Conservation (phyloP, 805 yeast genomes). For the Metschnikowia baotianmanensis region DNA sequence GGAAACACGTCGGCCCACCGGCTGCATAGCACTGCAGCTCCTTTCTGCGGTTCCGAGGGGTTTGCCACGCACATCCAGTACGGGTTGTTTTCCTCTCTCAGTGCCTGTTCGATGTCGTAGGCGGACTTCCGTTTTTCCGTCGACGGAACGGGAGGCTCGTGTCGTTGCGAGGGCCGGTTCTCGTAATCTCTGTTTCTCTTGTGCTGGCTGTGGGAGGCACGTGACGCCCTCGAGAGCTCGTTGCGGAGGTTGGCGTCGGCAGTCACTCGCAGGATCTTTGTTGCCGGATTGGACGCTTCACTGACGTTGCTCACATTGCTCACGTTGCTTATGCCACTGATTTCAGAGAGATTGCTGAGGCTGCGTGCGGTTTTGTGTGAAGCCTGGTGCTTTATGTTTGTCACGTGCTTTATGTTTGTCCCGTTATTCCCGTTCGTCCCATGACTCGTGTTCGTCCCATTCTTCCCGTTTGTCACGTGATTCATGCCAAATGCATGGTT, state of each 20-base stretch:
- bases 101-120: constrained; percentile 11
- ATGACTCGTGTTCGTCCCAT: no score
- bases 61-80: constrained; percentile 47
- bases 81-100: constrained; percentile 15
- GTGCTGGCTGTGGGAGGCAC: neutral
- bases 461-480: no score
- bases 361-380: constrained; percentile 4
- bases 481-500: no score
- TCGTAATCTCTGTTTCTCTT: no score
- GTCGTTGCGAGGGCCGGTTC: no score
- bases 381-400: no score
- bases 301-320: constrained; percentile 4
- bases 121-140: constrained; percentile 13
- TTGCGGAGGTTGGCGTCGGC: constrained; percentile 11
- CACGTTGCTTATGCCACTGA: no score
- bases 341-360: neutral
- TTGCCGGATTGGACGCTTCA: constrained; percentile 2
- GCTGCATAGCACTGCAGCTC: constrained; percentile 40
- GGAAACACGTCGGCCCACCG: constrained; percentile 94
- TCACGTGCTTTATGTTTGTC: no score
- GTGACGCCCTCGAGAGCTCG: constrained; percentile 3
- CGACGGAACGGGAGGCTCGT: neutral
- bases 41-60: constrained; percentile 60
- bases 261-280: constrained; percentile 6
- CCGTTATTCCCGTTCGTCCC: no score